Evolutionary conservation across 768 basidiomycete species (phyloP).

Genomic region (Trametes gibbosa): DNA sequence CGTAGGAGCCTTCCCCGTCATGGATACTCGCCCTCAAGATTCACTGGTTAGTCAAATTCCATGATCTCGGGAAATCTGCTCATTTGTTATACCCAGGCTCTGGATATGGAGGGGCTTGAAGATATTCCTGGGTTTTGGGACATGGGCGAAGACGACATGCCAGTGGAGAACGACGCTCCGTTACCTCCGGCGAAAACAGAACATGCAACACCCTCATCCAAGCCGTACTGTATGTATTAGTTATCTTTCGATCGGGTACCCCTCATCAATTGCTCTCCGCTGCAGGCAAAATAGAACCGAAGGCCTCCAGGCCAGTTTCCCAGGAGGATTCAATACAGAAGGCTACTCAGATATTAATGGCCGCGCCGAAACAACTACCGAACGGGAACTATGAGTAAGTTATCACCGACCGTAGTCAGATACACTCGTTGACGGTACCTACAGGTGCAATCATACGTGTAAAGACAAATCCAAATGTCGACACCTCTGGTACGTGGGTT

Average conservation of each 20-base stretch:
- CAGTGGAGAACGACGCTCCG: constrained; percentile 23
- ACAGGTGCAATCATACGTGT: constrained; percentile 77
- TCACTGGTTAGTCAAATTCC: constrained; percentile 42
- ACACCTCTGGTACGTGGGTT: constrained; percentile 61
- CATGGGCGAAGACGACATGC: constrained; percentile 34
- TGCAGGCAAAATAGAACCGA: too few species aligned
- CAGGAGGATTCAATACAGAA: too few species aligned
- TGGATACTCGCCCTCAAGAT: constrained; percentile 67
- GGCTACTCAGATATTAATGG: too few species aligned
- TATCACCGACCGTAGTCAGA: neutral
- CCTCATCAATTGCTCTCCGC: too few species aligned
- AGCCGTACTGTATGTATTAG: too few species aligned
- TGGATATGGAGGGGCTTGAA: constrained; percentile 64
- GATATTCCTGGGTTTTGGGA: constrained; percentile 69
- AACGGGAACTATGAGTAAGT: constrained; percentile 66
- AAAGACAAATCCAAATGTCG: constrained; percentile 74
- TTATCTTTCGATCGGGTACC: too few species aligned
- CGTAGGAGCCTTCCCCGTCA: constrained; percentile 58
- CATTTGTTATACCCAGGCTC: constrained; percentile 43
- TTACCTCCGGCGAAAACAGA: constrained; percentile 16
- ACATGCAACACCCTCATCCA: neutral
- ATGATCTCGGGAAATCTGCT: neutral
- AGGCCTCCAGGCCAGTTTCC: too few species aligned
- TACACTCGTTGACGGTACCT: neutral
- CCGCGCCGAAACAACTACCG: constrained; percentile 40